Base-by-base conservation (phyloP, 306 rosid species). In the Chamaecrista fasciculata region DNA sequence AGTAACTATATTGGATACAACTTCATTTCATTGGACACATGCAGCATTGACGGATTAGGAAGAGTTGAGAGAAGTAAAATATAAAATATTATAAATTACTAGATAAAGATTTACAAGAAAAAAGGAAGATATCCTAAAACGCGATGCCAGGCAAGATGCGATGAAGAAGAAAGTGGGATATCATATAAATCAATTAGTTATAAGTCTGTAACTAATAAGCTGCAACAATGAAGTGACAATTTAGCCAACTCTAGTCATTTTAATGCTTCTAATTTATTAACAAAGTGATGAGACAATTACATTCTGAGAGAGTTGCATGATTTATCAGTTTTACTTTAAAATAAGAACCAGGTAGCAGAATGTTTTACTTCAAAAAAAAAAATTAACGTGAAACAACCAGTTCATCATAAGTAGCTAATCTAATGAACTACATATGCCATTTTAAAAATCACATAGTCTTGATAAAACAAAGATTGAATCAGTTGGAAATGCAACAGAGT, bases 391-490 rank as follows among this genome's bases (percentile, higher is more conserved):
- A 51, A 70, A 58, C 49, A 58, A 36, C 11, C 20, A 43, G 43
- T 42, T 66, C 68, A 53, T 57, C 10, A 20, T 39, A 58, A 10
- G 33, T 26, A 47, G 50, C 64, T 47, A 50, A 66, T 8, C 11
- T 47, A 40, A 43, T 36, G 37, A 73, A 40, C 67, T 9, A 73
- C 75, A 51, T 23, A 47, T 58, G 40, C 64, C 15, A 67, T 53
- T 46, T 57, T 18, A 31, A 37, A 59, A 37, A 59, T 4, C 44
- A 59, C 28, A 29, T 23, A 21, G 49, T 36, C 3, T 62, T 25
- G 21, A 50, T 19, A 16, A 69, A 66, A 47, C 25, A 44, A 31
- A 19, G 19, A 8, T 11, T 12, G 0, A 39, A 40, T 12, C 16
- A 8, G 16, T 62, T 61, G 42, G 46, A 53, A 62, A 55, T 20